Evolutionary conservation across 345 rosid species (phyloP), one percentile per base, ranked within the genome.

Genomic region (Brassica juncea): DNA sequence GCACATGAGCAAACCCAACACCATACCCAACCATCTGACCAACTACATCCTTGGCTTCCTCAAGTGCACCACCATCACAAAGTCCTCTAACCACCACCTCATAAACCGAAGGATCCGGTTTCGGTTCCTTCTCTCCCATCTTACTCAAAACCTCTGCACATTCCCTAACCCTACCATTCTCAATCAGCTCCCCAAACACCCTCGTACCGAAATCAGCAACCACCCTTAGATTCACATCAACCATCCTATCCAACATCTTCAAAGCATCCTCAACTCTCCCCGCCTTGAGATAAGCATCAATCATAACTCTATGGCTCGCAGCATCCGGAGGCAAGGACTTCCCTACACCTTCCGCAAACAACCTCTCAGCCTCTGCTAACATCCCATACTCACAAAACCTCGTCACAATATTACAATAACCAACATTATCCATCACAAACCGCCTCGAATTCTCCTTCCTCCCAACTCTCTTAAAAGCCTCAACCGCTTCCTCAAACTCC

Each of bases 121-220:
- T 96, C 63, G 96, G 97, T 77, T 95, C 98, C 84, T 79, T 90
- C 82, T 87, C 92, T 25, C 97, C 91, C 98, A 96, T 96, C 85
- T 88, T 90, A 23, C 82, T 84, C 91, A 96, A 82, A 82, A 92
- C 86, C 68, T 75, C 80, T 0, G 88, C 90, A 57, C 89, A 89
- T 70, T 96, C 97, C n/a, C 72, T 78, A 59, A 77, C 84, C 89
- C 87, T 91, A n/a, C 97, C 92, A 76, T 88, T 89, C 80, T 83
- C 81, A 65, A 96, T 89, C 80, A 96, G 83, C 83, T 85, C 90
- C 32, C 75, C 61, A 77, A 96, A 92, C 15, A 91, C 92, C 77
- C 82, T 86, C 39, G 86, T 87, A 28, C 92, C 99, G 8, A 87
- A 96, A 80, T 82, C 80, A n/a, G 88, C 93, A 73, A 93, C 97